Conservation (phyloP, 345 rosid species). For the Erodium maritimum region DNA sequence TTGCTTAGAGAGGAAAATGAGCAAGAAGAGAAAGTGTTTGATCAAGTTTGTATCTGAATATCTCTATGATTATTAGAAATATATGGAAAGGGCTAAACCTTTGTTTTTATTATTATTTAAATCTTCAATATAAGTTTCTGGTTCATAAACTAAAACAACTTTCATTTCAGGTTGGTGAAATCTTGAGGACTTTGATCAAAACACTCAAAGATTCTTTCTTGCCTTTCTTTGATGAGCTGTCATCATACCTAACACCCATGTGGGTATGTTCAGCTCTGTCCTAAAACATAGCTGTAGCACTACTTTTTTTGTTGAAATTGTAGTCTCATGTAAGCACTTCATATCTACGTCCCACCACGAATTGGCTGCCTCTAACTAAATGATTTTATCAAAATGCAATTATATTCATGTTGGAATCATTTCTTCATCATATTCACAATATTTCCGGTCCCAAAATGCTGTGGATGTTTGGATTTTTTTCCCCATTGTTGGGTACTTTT, state of each 20-base stretch:
- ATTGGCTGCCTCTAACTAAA: background rate
- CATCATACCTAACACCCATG: conserved; percentile 96
- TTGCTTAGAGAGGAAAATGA: conserved; percentile 97
- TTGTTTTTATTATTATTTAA: background rate
- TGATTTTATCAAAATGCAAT: background rate
- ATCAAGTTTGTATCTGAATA: conserved; percentile 56
- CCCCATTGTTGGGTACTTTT: too few species aligned
- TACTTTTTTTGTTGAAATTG: background rate
- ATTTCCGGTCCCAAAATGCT: too few species aligned
- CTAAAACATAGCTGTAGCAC: background rate
- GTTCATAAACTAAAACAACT: conserved; percentile 4
- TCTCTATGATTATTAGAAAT: conserved; percentile 2
- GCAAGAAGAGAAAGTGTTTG: conserved; percentile 98
- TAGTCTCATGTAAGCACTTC: background rate
- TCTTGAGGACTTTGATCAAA: conserved; percentile 93
- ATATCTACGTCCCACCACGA: too few species aligned
- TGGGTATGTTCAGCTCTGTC: conserved; percentile 74
- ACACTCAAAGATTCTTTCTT: conserved; percentile 84
- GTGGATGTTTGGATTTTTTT: too few species aligned
- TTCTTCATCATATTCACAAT: too few species aligned
- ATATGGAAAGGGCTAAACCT: background rate
- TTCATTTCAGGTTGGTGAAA: conserved; percentile 79
- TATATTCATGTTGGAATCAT: background rate
- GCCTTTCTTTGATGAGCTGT: conserved; percentile 87
- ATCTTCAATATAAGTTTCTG: background rate